phyloP scores from a whole-genome alignment of 2,329 filamentous ascomycete species.

The Beauveria asiatica region DNA sequence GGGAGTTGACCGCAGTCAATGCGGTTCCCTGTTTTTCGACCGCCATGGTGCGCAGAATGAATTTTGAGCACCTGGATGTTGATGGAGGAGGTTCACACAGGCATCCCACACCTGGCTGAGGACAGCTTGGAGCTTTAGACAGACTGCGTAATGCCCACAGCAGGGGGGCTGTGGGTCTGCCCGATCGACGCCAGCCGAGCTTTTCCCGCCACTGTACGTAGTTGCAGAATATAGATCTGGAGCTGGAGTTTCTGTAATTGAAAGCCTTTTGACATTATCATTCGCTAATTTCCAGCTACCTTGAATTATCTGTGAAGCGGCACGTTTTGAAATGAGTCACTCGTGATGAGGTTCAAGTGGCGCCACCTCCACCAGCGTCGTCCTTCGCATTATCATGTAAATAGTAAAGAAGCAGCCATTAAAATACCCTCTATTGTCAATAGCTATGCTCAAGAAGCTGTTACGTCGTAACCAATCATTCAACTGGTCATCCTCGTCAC shows the following conservation, averaged over 20 bases:
- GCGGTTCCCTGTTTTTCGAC: constrained; percentile 44
- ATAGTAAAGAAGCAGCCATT: not conserved
- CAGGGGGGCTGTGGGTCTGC: constrained; percentile 17
- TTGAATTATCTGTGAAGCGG: not conserved
- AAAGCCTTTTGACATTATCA: not conserved
- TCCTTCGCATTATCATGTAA: not conserved
- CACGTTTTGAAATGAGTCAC: not conserved
- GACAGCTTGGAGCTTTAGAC: constrained; percentile 37
- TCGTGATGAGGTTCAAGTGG: not conserved
- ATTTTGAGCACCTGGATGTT: constrained; percentile 21
- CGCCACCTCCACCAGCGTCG: not conserved
- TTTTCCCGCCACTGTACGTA: constrained; percentile 3
- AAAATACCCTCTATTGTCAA: not conserved
- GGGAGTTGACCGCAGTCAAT: constrained; percentile 63
- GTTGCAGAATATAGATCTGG: not conserved
- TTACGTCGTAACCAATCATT: not conserved
- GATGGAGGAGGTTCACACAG: constrained; percentile 21
- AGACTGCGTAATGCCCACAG: constrained; percentile 12
- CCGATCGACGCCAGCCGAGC: constrained; percentile 7
- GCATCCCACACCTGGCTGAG: constrained; percentile 20
- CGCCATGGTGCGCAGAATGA: constrained; percentile 34
- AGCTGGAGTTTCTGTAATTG: too few species aligned
- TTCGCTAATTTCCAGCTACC: not conserved
- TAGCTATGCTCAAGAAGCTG: not conserved
- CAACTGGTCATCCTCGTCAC: not conserved